phyloP scores from a whole-genome alignment of 1,139 yeast genomes.

The Sugiyamaella novakii region DNA sequence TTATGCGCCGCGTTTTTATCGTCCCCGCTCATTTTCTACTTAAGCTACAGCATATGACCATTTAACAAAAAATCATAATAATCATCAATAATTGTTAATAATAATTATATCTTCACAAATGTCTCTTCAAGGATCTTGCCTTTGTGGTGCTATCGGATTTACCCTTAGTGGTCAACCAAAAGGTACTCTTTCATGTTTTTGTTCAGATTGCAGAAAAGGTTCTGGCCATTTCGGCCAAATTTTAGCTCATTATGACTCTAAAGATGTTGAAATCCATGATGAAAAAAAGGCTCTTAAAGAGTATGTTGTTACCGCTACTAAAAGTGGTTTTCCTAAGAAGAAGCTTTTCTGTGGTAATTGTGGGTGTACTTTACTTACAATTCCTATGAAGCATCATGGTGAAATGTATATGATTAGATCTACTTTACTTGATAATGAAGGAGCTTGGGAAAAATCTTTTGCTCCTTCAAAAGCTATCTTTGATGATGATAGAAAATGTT shows the following conservation, averaged over 20 bases:
- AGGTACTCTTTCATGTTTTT: constrained; percentile 32
- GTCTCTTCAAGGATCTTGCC: constrained; percentile 32
- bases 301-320: constrained; percentile 31
- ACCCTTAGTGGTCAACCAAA: constrained; percentile 29
- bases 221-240: constrained; percentile 40
- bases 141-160: constrained; percentile 34
- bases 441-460: constrained; percentile 14
- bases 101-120: no score
- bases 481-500: constrained; percentile 10
- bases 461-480: constrained; percentile 19
- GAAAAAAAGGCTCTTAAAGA: constrained; percentile 26
- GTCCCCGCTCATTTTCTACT: no score
- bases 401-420: constrained; percentile 33
- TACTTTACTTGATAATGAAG: constrained; percentile 33
- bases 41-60: no score
- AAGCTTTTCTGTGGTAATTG: constrained; percentile 36
- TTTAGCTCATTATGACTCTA: constrained; percentile 28
- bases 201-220: constrained; percentile 39
- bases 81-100: no score
- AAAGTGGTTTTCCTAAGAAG: constrained; percentile 37
- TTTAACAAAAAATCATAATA: no score
- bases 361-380: constrained; percentile 36
- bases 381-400: constrained; percentile 36
- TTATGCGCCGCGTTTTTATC: no score
- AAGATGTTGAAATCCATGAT: constrained; percentile 31